These are phyloP conservation scores for Chlorella sorokiniana DNA, from an alignment of 139 green algal genomes.

Conservation along the genomic window DNA sequence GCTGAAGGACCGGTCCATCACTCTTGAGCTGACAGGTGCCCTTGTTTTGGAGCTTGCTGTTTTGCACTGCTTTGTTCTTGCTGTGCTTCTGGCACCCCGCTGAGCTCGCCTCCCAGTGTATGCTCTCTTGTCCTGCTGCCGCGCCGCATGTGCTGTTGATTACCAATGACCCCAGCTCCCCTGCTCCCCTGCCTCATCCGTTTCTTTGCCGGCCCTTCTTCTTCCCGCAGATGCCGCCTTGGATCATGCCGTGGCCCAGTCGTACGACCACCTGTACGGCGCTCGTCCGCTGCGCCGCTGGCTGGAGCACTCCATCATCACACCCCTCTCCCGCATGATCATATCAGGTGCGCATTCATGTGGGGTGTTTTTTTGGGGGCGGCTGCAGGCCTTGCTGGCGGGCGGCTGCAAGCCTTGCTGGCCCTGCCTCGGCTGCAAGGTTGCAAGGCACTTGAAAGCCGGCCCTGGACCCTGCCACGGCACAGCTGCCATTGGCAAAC, in stretches of 20 bases:
- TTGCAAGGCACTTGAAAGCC: too few relatives aligned
- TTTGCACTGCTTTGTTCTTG: not conserved
- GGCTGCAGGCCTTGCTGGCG: too few relatives aligned
- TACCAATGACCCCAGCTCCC: not conserved
- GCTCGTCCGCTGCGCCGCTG: constrained; percentile 78
- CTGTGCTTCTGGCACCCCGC: not conserved
- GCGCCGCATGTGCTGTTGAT: not conserved
- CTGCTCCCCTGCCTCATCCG: not conserved
- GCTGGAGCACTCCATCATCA: constrained; percentile 76
- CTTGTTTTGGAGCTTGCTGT: too few relatives aligned
- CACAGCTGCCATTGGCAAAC: too few relatives aligned
- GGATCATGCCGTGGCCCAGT: constrained; percentile 50
- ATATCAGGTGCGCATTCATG: constrained; percentile 36
- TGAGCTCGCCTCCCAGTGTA: not conserved
- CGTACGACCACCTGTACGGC: constrained; percentile 67
- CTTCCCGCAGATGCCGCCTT: constrained; percentile 59
- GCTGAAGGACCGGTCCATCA: constrained; percentile 70
- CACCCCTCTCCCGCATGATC: constrained; percentile 72
- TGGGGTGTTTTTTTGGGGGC: too few relatives aligned
- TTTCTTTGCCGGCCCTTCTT: not conserved
- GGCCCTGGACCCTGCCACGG: too few relatives aligned
- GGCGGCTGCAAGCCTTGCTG: too few relatives aligned
- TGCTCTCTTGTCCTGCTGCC: not conserved
- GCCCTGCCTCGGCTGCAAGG: too few relatives aligned
- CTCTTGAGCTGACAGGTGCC: constrained; percentile 39